Base-by-base conservation (phyloP, 2,329 filamentous ascomycete species). In the Epichloe sibirici region DNA sequence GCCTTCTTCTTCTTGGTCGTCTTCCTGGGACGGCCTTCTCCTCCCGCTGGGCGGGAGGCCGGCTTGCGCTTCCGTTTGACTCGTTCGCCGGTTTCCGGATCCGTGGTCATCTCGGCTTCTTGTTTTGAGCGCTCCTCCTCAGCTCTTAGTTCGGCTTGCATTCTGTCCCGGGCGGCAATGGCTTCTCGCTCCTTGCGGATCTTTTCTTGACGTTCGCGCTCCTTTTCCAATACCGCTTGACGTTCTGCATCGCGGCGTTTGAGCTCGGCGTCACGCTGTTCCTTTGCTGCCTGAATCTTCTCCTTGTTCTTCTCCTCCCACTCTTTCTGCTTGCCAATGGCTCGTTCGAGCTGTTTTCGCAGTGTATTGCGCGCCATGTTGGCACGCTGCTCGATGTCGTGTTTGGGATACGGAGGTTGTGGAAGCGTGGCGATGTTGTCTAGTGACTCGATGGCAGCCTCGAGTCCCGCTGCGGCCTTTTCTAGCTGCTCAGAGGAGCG, bases 321-420 rank as follows among this genome's bases (percentile, higher is more conserved):
- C 57, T 94, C 88, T 57, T 81, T 85, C 66, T 98, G 93, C 59
- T 81, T 85, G 58, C 88, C 83, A 47, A 91, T 81, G 4, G 88
- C 86, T 61, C 90, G 83, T 62, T 94, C 88, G 12, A 98, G 79
- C 67, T 98, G 91, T 62, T 88, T 90, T 58, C 88, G 85, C 71
- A 95, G 88, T 1, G 94, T 98, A 66, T 96, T 95, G 55, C 86
- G 84, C 58, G 89, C 90, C 93, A 98, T 98, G 74, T 88, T 95
- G 44, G 93, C 91, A 64, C 94, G 89, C 69, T 94, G 88, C 67
- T 97, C 91, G 38, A 98, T 81, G 60, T 96, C 89, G 55, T 86
- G 79, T 61, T 88, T 85, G 6, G 91, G 93, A 68, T 96, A 98
- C 0, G 93, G 94, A 4, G 93, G 80, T 54, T 81, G 74, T 1